A percentile compares a stretch with the other conserved stretches of the same genome.
Evolutionary conservation across 306 rosid genomes (phyloP).

Genomic region (Trifolium subterraneum): DNA sequence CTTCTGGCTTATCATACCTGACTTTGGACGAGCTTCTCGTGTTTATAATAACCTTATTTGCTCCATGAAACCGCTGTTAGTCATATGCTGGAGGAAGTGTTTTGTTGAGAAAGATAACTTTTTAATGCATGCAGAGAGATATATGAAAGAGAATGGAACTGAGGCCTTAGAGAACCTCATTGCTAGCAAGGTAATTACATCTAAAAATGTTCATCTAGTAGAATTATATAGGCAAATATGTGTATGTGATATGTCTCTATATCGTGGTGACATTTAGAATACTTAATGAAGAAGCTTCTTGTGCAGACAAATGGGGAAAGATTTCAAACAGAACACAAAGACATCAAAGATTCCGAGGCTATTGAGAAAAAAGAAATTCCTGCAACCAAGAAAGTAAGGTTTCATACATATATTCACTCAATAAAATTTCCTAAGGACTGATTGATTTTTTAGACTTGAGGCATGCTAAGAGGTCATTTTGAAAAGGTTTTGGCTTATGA

Average conservation of each 20-base stretch:
- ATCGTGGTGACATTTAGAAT: not conserved
- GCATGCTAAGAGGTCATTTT: not conserved
- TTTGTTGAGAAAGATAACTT: conserved; percentile 45
- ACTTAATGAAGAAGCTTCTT: conserved; percentile 4
- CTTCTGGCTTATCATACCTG: conserved; percentile 50
- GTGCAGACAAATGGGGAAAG: conserved; percentile 39
- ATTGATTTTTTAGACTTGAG: conserved; percentile 22
- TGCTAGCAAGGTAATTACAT: conserved; percentile 51
- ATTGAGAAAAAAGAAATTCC: conserved; percentile 42
- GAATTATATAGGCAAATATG: not conserved
- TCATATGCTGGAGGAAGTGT: conserved; percentile 31
- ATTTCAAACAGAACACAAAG: conserved; percentile 19
- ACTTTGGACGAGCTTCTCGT: conserved; percentile 56
- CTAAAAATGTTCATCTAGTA: not conserved
- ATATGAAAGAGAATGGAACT: conserved; percentile 53
- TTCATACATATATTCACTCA: conserved; percentile 34
- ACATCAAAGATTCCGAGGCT: conserved; percentile 39
- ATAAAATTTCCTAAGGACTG: not conserved
- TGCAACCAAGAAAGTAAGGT: conserved; percentile 37
- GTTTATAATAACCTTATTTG: conserved; percentile 47
- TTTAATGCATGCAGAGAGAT: conserved; percentile 52
- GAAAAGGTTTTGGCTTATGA: not conserved
- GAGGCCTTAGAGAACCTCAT: conserved; percentile 60
- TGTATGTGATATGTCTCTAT: not conserved
- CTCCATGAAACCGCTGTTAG: conserved; percentile 17